phyloP scores from a whole-genome alignment of 2,329 filamentous ascomycete species.

The Apiospora arundinis region DNA sequence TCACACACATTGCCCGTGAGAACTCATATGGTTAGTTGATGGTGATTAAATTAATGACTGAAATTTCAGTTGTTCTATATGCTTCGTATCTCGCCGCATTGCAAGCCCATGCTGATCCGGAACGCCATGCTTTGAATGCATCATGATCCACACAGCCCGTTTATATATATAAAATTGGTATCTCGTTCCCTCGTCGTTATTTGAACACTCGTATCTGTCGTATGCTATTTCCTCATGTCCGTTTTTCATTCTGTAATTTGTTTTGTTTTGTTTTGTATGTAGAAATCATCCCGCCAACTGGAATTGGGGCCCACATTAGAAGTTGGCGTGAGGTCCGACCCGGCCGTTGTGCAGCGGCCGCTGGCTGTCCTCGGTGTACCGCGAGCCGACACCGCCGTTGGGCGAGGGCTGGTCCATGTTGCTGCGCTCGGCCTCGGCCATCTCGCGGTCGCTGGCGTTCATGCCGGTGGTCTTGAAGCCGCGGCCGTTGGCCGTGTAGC shows the following conservation, averaged over 20 bases:
- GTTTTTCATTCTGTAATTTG: neutral
- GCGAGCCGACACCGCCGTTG: slow-evolving; percentile 26
- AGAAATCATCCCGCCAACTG: neutral
- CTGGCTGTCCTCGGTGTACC: slow-evolving; percentile 37
- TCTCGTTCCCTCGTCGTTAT: neutral
- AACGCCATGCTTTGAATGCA: slow-evolving; percentile 4
- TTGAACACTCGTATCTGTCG: neutral
- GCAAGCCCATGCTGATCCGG: slow-evolving; percentile 13
- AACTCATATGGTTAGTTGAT: neutral
- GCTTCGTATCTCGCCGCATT: neutral
- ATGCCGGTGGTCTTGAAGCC: slow-evolving; percentile 32
- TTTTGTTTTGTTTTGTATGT: neutral
- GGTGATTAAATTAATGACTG: neutral
- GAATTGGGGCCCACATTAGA: slow-evolving; percentile 22
- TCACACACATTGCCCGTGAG: neutral
- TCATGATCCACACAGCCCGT: neutral
- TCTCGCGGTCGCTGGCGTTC: slow-evolving; percentile 30
- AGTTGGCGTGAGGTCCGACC: slow-evolving; percentile 23
- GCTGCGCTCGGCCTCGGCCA: slow-evolving; percentile 34
- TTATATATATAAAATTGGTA: slow-evolving; percentile 3
- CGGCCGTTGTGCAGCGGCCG: slow-evolving; percentile 33
- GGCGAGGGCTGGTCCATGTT: slow-evolving; percentile 23
- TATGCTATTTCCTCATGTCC: neutral
- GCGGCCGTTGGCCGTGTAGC: slow-evolving; percentile 53
- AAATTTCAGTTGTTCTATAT: neutral